Evolutionary conservation across 148 eudicot genomes (phyloP), one percentile per base, ranked within the genome.

Genomic region (Fagopyrum tataricum): DNA sequence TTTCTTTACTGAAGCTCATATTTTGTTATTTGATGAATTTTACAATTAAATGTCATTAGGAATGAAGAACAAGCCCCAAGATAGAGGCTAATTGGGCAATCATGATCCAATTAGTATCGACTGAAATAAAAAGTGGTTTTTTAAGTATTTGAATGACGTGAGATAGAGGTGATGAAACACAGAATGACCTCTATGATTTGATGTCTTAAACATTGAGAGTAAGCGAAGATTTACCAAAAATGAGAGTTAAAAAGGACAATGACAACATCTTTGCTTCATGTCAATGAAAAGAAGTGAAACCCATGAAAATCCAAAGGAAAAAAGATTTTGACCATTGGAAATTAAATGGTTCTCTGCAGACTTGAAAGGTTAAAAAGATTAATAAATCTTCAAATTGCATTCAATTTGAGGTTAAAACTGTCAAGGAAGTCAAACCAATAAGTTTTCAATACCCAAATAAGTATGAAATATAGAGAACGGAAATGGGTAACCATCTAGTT

Each of bases 151-250:
- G 39, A 58, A 23, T 23, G 39, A 58, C 9, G 9, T 21, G 64
- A 58, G 64, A 58, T 58, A 10, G 21, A 58, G 37, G 9, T 23
- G 64, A 58, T 58, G 26, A 58, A 21, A 21, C 64, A 23, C 64
- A 58, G 64, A 58, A 58, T 58, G 64, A 58, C 37, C 64, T 23
- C 64, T 58, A 21, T 58, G 64, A 58, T 58, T 58, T 58, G 64
- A 58, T 58, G 64, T 37, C 64, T 31, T 58, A 58, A 58, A 20
- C 13, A 21, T 58, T 58, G 64, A 23, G 64, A 56, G 64, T 56
- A 31, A 56, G 9, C 13, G 11, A 58, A 58, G 64, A 58, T 58
- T 58, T 58, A 58, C 64, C 64, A 23, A 58, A 58, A 58, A 10
- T 58, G 37, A 58, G 37, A 58, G 64, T 12, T 31, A 58, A 58